Conservation (phyloP, 2,329 filamentous ascomycete species). For the Fusarium proliferatum region DNA sequence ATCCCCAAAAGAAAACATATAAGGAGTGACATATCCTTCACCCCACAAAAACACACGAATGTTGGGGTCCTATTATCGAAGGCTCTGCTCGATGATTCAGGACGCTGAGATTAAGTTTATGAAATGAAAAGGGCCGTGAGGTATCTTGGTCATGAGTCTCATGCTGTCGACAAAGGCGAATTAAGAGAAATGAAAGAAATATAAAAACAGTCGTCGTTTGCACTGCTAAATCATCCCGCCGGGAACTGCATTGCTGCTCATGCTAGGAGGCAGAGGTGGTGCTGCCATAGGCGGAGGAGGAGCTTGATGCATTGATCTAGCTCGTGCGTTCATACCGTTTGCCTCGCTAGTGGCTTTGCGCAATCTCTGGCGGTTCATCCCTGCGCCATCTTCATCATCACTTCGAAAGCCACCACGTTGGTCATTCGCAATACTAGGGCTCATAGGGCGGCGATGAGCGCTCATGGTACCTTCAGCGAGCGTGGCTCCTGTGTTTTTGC, state of each 20-base stretch:
- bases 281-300: slow-evolving; percentile 43
- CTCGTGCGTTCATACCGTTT: slow-evolving; percentile 47
- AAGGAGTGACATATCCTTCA: slow-evolving; percentile 21
- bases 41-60: slow-evolving; percentile 29
- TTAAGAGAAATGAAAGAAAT: slow-evolving; percentile 29
- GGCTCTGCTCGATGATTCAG: neutral
- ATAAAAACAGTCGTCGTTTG: slow-evolving; percentile 13
- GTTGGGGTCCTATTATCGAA: neutral
- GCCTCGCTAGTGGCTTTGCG: slow-evolving; percentile 58
- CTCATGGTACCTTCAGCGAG: slow-evolving; percentile 47
- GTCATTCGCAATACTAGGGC: slow-evolving; percentile 31
- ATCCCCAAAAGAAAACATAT: slow-evolving; percentile 29
- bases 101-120: slow-evolving; percentile 26
- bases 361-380: slow-evolving; percentile 53
- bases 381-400: slow-evolving; percentile 55
- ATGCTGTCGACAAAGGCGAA: slow-evolving; percentile 19
- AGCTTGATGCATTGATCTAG: slow-evolving; percentile 43
- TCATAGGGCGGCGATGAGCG: slow-evolving; percentile 38
- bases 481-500: slow-evolving; percentile 55
- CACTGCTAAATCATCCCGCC: slow-evolving; percentile 59
- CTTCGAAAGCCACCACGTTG: slow-evolving; percentile 49
- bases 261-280: slow-evolving; percentile 44
- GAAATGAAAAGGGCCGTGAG: slow-evolving; percentile 33
- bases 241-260: slow-evolving; percentile 50
- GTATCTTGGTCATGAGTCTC: slow-evolving; percentile 41